A percentile compares a stretch with the other conserved stretches of the same genome.
Evolutionary conservation across 1,139 yeast genomes (phyloP).

Genomic region (Hemisphaericaspora xylofermentans): DNA sequence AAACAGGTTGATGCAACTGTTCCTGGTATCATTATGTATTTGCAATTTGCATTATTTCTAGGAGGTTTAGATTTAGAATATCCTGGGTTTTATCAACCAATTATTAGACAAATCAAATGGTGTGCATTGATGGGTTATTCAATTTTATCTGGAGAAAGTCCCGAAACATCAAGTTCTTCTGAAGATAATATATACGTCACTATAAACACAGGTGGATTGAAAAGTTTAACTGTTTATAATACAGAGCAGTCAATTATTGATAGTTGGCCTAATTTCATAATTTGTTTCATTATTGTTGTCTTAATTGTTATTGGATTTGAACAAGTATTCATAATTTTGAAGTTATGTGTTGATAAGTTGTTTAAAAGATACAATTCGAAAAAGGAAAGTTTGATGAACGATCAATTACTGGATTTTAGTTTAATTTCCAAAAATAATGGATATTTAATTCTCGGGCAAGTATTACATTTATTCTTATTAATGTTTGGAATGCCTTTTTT

Average conservation of each 20-base stretch:
- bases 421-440: constrained; percentile 20
- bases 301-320: constrained; percentile 21
- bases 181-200: constrained; percentile 39
- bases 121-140: constrained; percentile 36
- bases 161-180: constrained; percentile 11
- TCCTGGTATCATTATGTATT: constrained; percentile 47
- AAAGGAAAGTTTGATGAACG: constrained; percentile 2
- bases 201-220: constrained; percentile 32
- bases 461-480: constrained; percentile 32
- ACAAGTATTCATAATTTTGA: constrained; percentile 23
- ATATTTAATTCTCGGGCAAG: constrained; percentile 33
- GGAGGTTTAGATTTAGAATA: constrained; percentile 56
- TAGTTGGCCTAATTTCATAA: constrained; percentile 48
- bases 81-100: constrained; percentile 67
- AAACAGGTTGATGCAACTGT: constrained; percentile 58
- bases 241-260: constrained; percentile 23
- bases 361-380: constrained; percentile 10
- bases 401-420: constrained; percentile 7
- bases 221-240: constrained; percentile 29
- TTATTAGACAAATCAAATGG: constrained; percentile 41
- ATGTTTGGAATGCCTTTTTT: constrained; percentile 48
- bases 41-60: constrained; percentile 59
- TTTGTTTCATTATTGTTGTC: constrained; percentile 32
- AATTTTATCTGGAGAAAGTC: constrained; percentile 12
- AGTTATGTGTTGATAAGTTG: constrained; percentile 15